Percentiles rank a stretch among this genome's conserved stretches.
These are phyloP conservation scores for Aspergillus nomiae DNA, from an alignment of 2,329 filamentous ascomycete species.

Conservation along the genomic window DNA sequence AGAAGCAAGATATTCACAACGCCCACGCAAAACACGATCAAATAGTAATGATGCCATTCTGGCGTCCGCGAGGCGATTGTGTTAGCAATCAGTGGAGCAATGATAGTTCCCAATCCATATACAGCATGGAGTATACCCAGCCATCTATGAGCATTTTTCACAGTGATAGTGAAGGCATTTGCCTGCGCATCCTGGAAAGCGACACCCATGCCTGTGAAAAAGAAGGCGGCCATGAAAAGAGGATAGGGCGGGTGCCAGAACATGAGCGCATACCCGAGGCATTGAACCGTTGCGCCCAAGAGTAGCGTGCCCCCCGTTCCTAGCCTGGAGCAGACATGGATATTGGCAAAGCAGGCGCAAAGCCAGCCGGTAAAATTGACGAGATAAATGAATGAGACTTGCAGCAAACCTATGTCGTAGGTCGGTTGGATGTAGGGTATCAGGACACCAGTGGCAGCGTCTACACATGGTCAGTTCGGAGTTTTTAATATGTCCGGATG, in stretches of 20 bases:
- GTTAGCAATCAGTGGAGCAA: constrained; percentile 25
- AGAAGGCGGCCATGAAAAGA: constrained; percentile 25
- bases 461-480: constrained; percentile 9
- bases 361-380: constrained; percentile 26
- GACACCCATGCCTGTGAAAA: constrained; percentile 25
- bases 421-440: constrained; percentile 28
- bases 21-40: constrained; percentile 19
- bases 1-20: constrained; percentile 18
- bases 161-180: constrained; percentile 25
- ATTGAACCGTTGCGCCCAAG: constrained; percentile 21
- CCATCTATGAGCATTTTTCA: constrained; percentile 26
- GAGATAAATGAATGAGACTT: constrained; percentile 27
- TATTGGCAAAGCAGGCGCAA: constrained; percentile 26
- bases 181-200: constrained; percentile 26
- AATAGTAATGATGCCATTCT: constrained; percentile 26
- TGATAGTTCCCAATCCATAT: constrained; percentile 25
- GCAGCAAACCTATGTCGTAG: constrained; percentile 23
- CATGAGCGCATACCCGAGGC: constrained; percentile 25
- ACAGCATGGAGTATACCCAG: constrained; percentile 25
- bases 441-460: constrained; percentile 25
- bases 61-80: constrained; percentile 24
- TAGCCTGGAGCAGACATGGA: constrained; percentile 25
- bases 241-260: constrained; percentile 25
- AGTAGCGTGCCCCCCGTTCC: constrained; percentile 27
- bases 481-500: too few relatives aligned